Conservation (phyloP, 1,284 basidiomycete species). For the Phellinidium pouzarii region DNA sequence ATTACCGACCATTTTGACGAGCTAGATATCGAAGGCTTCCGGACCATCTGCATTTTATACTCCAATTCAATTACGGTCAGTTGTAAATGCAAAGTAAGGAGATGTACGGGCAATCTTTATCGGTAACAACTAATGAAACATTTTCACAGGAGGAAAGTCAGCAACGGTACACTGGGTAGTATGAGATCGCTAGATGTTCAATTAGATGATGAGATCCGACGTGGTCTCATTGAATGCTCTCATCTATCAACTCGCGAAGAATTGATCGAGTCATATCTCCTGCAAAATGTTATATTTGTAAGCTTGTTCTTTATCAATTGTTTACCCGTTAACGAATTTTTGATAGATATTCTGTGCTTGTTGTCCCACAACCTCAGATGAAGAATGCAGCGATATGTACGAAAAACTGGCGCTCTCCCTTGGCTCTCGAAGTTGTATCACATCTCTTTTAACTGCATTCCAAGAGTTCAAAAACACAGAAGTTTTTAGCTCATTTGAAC, state of each 20-base stretch:
- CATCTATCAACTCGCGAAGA: not conserved
- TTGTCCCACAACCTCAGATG: slow-evolving; percentile 1
- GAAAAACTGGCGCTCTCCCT: not conserved
- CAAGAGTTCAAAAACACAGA: not conserved
- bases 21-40: not conserved
- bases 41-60: slow-evolving; percentile 2
- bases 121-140: not conserved
- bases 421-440: not conserved
- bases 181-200: not conserved
- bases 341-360: not conserved
- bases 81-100: not conserved
- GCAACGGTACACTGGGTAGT: not conserved
- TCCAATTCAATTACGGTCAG: slow-evolving; percentile 2
- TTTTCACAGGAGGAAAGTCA: not conserved
- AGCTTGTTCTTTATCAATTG: not conserved
- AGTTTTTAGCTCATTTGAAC: not conserved
- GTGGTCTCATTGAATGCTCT: not conserved
- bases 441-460: not conserved
- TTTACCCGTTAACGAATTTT: not conserved
- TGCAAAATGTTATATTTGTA: slow-evolving; percentile 8
- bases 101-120: not conserved
- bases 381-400: not conserved
- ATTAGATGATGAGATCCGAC: not conserved
- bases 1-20: not conserved
- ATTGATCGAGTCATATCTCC: not conserved